phyloP scores from a whole-genome alignment of 306 rosid genomes.

The Trichosanthes cucumerina region DNA sequence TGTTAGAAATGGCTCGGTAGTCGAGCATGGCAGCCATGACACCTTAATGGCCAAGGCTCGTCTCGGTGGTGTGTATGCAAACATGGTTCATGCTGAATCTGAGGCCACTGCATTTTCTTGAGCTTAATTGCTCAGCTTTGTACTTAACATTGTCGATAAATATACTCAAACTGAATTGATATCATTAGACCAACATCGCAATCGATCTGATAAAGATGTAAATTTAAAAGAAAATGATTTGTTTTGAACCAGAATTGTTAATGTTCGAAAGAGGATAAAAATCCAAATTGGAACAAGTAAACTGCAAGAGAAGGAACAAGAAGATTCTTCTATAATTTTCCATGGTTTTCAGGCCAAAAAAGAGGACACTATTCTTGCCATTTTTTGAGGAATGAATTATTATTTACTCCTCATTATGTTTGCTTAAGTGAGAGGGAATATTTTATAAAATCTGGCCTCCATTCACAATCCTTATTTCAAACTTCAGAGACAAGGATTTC shows the following conservation, averaged over 20 bases:
- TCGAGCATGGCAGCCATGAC: constrained; percentile 71
- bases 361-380: neutral
- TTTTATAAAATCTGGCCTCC: neutral
- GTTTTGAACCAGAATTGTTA: neutral
- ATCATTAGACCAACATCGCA: neutral
- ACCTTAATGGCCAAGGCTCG: constrained; percentile 41
- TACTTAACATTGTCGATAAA: neutral
- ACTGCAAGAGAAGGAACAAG: neutral
- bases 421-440: neutral
- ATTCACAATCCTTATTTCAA: neutral
- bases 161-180: neutral
- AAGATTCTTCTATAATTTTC: neutral
- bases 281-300: neutral
- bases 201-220: neutral
- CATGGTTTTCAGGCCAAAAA: neutral
- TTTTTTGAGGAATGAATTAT: neutral
- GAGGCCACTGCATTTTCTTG: constrained; percentile 62
- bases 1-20: constrained; percentile 52
- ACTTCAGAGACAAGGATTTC: neutral
- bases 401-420: neutral
- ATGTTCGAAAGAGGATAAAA: neutral
- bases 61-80: constrained; percentile 55
- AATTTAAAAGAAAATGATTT: neutral
- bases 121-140: neutral
- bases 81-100: constrained; percentile 57